Base-by-base conservation (phyloP, 805 yeast species). In the Yamadazyma tumulicola region DNA sequence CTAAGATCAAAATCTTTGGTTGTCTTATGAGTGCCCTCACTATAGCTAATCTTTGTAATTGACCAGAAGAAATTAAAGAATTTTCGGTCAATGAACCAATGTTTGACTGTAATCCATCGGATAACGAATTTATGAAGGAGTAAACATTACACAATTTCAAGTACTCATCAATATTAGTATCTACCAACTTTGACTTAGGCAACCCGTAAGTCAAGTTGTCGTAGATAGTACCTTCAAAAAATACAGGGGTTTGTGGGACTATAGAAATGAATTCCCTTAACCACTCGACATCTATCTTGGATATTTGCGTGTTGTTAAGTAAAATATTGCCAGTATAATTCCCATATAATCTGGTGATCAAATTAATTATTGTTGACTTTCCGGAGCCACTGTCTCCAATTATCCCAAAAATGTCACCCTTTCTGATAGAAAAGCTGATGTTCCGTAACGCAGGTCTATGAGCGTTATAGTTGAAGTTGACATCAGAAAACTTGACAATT, bases 331-430 rank as follows among this genome's bases (percentile, higher is more conserved):
- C 71, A 0, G 57, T 43, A 3, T 57, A 45, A 2, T 68, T 59
- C 1, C 53, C 54, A 40, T 77, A 77, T 1, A 89, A 55, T 32
- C 81, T 63, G 1, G 79, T 56, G 0, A 89, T 43, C 9, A 89
- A 46, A 1, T 70, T 63, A 0, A 77, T 58, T 1, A 91, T 42
- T 0, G 97, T 87, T 0, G 96, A 83, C 56, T 93, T 93, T 0
- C 99, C 99, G 10, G 82, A 73, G 0, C 99, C 99, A 2, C 97
- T 85, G 22, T 74, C 77, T 0, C 98, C 99, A 3, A 81, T 75
- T 1, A 93, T 56, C 0, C 85, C 93, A 14, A 83, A 64, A 0
- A 74, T 63, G 37, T 77, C 75, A 13, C 75, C 74, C 8, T 59
- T 47, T 0, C 48, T 19, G 2, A 89, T 52, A 0, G 39, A 27